These are phyloP conservation scores for Neonectria neomacrospora DNA, from an alignment of 2,329 filamentous ascomycete genomes.

Conservation along the genomic window DNA sequence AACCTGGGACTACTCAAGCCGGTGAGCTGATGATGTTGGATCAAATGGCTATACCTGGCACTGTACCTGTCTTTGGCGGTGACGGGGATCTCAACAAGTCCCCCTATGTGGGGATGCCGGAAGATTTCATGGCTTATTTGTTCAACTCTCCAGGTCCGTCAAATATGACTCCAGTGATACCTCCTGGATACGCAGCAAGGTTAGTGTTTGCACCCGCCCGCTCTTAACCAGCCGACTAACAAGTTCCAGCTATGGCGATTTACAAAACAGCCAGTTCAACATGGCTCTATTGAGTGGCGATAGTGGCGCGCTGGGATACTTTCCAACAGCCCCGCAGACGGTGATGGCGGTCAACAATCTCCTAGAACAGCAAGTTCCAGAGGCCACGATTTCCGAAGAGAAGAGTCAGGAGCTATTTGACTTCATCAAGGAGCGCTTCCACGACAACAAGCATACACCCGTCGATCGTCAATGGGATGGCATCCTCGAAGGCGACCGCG, in stretches of 20 bases:
- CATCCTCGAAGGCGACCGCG: slow-evolving; percentile 81
- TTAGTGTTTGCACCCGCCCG: slow-evolving; percentile 48
- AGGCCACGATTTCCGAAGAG: slow-evolving; percentile 84
- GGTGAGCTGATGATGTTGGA: slow-evolving; percentile 70
- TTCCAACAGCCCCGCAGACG: slow-evolving; percentile 73
- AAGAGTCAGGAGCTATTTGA: slow-evolving; percentile 87
- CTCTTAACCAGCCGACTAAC: slow-evolving; percentile 38
- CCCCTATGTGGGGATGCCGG: slow-evolving; percentile 83
- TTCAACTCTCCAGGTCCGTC: slow-evolving; percentile 67
- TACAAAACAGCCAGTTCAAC: slow-evolving; percentile 54
- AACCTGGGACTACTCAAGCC: slow-evolving; percentile 56
- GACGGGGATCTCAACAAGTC: slow-evolving; percentile 84
- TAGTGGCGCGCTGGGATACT: slow-evolving; percentile 62
- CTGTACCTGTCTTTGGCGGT: slow-evolving; percentile 87
- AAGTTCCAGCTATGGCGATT: slow-evolving; percentile 61
- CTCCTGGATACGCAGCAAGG: slow-evolving; percentile 57
- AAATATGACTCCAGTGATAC: slow-evolving; percentile 58
- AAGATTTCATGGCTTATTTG: slow-evolving; percentile 87
- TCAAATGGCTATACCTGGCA: slow-evolving; percentile 71
- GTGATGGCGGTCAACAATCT: slow-evolving; percentile 92
- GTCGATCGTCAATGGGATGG: slow-evolving; percentile 79
- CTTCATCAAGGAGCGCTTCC: slow-evolving; percentile 82
- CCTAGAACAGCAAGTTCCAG: slow-evolving; percentile 81
- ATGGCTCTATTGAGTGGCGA: slow-evolving; percentile 62
- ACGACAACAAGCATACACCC: slow-evolving; percentile 80